Evolutionary conservation across 345 rosid genomes (phyloP).

Genomic region (Diplotaxis tenuifolia): DNA sequence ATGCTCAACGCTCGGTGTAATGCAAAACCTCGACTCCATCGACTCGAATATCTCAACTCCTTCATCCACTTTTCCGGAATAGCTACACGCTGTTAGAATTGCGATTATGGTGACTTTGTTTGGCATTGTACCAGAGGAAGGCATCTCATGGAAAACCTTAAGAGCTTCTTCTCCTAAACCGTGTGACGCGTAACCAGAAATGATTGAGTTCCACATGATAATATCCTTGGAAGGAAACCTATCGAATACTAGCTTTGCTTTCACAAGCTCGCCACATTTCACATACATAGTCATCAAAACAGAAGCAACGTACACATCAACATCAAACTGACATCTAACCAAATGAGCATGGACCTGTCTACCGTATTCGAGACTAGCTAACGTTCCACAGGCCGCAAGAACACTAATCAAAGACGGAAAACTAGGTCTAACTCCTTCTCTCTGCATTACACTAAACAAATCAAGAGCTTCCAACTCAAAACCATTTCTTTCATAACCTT

Average conservation of each 20-base stretch:
- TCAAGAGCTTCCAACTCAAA: slow-evolving; percentile 63
- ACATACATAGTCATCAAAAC: slow-evolving; percentile 79
- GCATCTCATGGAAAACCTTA: slow-evolving; percentile 56
- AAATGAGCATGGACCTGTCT: slow-evolving; percentile 68
- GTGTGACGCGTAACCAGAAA: slow-evolving; percentile 72
- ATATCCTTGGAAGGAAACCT: slow-evolving; percentile 55
- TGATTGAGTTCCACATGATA: slow-evolving; percentile 84
- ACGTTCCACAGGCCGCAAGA: slow-evolving; percentile 66
- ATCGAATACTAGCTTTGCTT: slow-evolving; percentile 62
- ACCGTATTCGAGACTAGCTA: slow-evolving; percentile 72
- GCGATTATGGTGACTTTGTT: slow-evolving; percentile 75
- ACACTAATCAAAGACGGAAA: slow-evolving; percentile 65
- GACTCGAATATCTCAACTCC: slow-evolving; percentile 62
- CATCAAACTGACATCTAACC: slow-evolving; percentile 59
- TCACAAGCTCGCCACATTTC: slow-evolving; percentile 70
- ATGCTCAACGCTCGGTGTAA: slow-evolving; percentile 58
- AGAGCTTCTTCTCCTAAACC: slow-evolving; percentile 73
- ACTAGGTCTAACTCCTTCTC: slow-evolving; percentile 47
- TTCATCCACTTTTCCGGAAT: slow-evolving; percentile 64
- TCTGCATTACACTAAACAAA: slow-evolving; percentile 64
- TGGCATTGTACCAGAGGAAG: slow-evolving; percentile 49
- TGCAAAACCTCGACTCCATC: slow-evolving; percentile 53
- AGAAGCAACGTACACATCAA: slow-evolving; percentile 70
- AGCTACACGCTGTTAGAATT: slow-evolving; percentile 80
- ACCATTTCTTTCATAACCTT: slow-evolving; percentile 68